A percentile compares a stretch with the other conserved stretches of the same genome.
Conservation (phyloP, 148 eudicot species). For the Pharnaceum exiguum region DNA sequence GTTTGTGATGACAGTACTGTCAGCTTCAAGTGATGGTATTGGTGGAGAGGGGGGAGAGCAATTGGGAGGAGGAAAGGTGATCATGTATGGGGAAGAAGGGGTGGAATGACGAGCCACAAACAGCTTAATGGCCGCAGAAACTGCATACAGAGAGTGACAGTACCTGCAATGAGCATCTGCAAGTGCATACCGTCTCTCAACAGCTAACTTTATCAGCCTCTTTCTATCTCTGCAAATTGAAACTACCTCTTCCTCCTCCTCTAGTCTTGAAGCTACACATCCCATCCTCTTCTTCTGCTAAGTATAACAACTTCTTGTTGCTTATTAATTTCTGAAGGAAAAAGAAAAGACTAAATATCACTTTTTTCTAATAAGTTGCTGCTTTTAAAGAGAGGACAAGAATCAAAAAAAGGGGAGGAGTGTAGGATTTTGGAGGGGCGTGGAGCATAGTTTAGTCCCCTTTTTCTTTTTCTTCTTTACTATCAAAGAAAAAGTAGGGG, state of each 20-base stretch:
- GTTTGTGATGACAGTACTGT: conserved; percentile 58
- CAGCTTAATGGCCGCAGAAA: conserved; percentile 75
- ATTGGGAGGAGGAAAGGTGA: conserved; percentile 64
- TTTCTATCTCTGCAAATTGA: conserved; percentile 85
- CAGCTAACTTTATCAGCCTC: conserved; percentile 63
- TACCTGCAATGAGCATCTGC: conserved; percentile 87
- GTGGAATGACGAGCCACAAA: conserved; percentile 80
- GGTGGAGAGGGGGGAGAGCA: conserved; percentile 31
- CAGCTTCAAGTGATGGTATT: conserved; percentile 29
- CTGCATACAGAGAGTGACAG: conserved; percentile 70
- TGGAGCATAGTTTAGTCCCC: conserved; percentile 12
- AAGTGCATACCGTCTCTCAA: conserved; percentile 73
- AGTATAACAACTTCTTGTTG: neutral
- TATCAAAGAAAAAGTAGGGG: conserved; percentile 28
- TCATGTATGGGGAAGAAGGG: conserved; percentile 68
- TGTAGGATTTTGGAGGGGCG: conserved; percentile 24
- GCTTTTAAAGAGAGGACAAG: conserved; percentile 15
- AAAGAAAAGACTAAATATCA: neutral
- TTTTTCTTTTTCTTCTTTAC: conserved; percentile 23
- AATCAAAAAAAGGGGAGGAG: conserved; percentile 19
- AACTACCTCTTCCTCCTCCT: conserved; percentile 83
- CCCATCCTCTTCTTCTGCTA: conserved; percentile 41
- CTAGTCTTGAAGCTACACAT: conserved; percentile 90
- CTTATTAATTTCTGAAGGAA: neutral
- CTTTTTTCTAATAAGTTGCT: conserved; percentile 6